Percentiles rank a stretch among this genome's conserved stretches.
Conservation (phyloP, 768 basidiomycete genomes). For the Trametes meyenii region DNA sequence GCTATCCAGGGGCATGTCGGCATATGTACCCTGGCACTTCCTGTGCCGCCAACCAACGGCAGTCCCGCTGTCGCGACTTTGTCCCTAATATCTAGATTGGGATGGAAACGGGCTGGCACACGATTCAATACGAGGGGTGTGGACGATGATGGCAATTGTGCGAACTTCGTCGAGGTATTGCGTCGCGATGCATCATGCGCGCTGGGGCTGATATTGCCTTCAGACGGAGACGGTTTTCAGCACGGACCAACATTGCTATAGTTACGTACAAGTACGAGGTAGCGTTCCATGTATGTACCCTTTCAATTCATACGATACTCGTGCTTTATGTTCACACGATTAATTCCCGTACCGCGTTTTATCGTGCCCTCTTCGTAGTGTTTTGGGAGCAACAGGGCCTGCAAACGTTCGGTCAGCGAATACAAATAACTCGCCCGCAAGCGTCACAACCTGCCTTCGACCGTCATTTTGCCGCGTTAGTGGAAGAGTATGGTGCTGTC, state of each 20-base stretch:
- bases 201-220: slow-evolving; percentile 19
- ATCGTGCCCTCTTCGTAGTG: slow-evolving; percentile 50
- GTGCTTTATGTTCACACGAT: not conserved
- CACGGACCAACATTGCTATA: slow-evolving; percentile 84
- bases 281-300: slow-evolving; percentile 86
- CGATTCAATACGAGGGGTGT: slow-evolving; percentile 97
- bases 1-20: slow-evolving; percentile 95
- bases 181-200: not conserved
- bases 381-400: slow-evolving; percentile 99
- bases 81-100: slow-evolving; percentile 82
- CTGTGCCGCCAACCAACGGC: slow-evolving; percentile 75
- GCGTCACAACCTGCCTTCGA: slow-evolving; percentile 98
- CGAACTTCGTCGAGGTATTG: slow-evolving; percentile 91
- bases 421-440: slow-evolving; percentile 94
- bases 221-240: slow-evolving; percentile 92
- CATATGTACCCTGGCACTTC: slow-evolving; percentile 74
- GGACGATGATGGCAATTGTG: slow-evolving; percentile 92
- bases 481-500: slow-evolving; percentile 81
- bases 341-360: slow-evolving; percentile 3
- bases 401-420: slow-evolving; percentile 91
- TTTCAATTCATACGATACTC: slow-evolving; percentile 1
- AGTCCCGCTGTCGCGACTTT: slow-evolving; percentile 73
- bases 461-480: slow-evolving; percentile 84
- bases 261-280: slow-evolving; percentile 93
- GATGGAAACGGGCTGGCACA: slow-evolving; percentile 95